Conservation (phyloP, 495 filamentous ascomycete genomes). For the Tuber aestivum region DNA sequence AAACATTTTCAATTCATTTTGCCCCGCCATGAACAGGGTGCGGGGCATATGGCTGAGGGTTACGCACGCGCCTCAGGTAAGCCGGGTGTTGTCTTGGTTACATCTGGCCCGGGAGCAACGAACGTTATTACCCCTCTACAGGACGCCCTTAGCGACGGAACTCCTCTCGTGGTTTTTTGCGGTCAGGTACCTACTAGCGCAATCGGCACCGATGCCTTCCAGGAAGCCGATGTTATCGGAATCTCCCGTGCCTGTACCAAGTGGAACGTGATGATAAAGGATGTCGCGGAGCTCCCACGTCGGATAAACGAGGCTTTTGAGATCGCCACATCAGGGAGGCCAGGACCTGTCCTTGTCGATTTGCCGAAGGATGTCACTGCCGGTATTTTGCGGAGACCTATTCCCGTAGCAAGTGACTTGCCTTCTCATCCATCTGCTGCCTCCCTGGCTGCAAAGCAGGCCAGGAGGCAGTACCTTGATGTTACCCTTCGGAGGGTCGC, state of each 20-base stretch:
- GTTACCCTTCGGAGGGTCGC: constrained; percentile 59
- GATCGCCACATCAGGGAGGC: constrained; percentile 68
- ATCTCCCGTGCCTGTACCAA: constrained; percentile 75
- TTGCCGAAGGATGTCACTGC: constrained; percentile 74
- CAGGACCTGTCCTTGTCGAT: constrained; percentile 74
- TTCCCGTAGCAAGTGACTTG: constrained; percentile 59
- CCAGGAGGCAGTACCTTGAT: constrained; percentile 55
- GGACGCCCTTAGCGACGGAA: constrained; percentile 71
- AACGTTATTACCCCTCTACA: constrained; percentile 76
- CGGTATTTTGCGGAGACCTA: constrained; percentile 58
- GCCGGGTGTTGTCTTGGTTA: constrained; percentile 71
- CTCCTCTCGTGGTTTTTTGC: constrained; percentile 70
- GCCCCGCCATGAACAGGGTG: constrained; percentile 72
- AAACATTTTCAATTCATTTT: constrained; percentile 74
- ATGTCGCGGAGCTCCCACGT: constrained; percentile 67
- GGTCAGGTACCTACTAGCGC: constrained; percentile 68
- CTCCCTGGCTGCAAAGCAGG: constrained; percentile 57
- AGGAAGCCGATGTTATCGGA: constrained; percentile 71
- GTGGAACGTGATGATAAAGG: constrained; percentile 83
- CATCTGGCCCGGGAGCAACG: constrained; percentile 71
- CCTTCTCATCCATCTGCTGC: constrained; percentile 65
- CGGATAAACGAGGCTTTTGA: constrained; percentile 81
- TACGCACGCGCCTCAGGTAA: constrained; percentile 70
- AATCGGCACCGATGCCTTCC: constrained; percentile 75
- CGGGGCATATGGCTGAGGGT: constrained; percentile 75